These are phyloP conservation scores for Fomitopsis betulina DNA, from an alignment of 1,284 basidiomycete genomes.

Conservation along the genomic window DNA sequence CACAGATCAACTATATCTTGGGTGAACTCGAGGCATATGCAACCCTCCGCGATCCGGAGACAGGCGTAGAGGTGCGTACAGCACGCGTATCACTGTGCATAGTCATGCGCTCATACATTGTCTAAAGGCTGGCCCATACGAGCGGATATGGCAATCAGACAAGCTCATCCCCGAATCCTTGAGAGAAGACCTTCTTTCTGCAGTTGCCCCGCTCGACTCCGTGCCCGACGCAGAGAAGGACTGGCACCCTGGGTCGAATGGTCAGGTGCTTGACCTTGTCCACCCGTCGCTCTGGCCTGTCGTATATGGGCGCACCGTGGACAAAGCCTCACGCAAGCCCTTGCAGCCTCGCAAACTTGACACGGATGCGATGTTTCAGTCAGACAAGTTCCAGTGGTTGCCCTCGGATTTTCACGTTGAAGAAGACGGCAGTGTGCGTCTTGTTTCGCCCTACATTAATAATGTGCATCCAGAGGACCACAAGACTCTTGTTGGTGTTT, in stretches of 20 bases:
- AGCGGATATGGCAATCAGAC: neutral
- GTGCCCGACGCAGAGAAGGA: conserved; percentile 10
- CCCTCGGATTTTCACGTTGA: conserved; percentile 8
- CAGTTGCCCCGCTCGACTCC: conserved; percentile 3
- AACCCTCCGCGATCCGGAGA: neutral
- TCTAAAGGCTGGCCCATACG: neutral
- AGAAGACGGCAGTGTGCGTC: neutral
- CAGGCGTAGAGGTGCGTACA: neutral
- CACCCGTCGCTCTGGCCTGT: neutral
- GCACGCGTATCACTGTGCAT: neutral
- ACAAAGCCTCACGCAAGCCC: neutral
- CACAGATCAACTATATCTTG: neutral
- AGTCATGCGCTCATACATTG: neutral
- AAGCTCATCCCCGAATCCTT: neutral
- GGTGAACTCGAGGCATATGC: neutral
- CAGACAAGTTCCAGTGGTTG: conserved; percentile 6
- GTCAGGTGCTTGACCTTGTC: conserved; percentile 6
- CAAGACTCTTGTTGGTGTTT: neutral
- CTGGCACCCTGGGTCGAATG: conserved; percentile 14
- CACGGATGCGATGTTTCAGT: neutral
- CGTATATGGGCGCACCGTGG: neutral
- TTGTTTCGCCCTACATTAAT: neutral
- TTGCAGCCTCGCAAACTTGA: neutral
- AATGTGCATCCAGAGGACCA: conserved; percentile 2
- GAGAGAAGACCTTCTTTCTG: neutral